Base-by-base conservation (phyloP, 2,329 filamentous ascomycete genomes). In the Colletotrichum filicis region DNA sequence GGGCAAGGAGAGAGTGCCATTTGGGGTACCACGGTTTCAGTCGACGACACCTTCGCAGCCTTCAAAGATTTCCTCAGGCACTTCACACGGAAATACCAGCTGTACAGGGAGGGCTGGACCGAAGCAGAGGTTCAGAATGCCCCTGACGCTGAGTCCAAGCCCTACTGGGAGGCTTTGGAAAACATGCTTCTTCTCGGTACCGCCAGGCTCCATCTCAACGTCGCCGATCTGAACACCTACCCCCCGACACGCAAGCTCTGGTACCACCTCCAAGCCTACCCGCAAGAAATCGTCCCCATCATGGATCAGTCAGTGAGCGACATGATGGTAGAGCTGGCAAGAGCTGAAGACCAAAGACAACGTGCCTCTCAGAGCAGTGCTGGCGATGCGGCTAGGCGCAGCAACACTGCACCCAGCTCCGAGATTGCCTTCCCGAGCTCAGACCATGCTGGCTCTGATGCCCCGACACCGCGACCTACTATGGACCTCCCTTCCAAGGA, bases 291-390 rank as follows among this genome's bases (percentile, higher is more conserved):
- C 66, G 93, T 99, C 57, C 95, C 96, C 3, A 88, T 98, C 59
- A 98, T 99, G 93, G 97, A 99, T 88, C 94, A 97, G 82, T 92
- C 92, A 6, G 91, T 98, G 63, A 97, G 98, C 80, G 96, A 99
- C 83, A 88, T 95, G 66, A 97, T 98, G 92, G 90, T 97, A 28
- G 95, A 98, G 79, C 85, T 98, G 62, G 95, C 96, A 0, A 91
- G 94, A 74, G 92, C 92, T 73, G 93, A 97, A 78, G 94, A 93
- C 87, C 87, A 92, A 42, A 91, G 91, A 73, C 88, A 93, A 79
- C 89, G 92, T 76, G 83, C 86, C 14, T 89, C 89, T n/a, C 90
- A 91, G 78, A 89, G 84, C 82, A 90, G 85, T 75, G 87, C 87
- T 66, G 85, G 82, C 59, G 84, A 83, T 76, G 66, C 62, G n/a